Evolutionary conservation across 2,329 filamentous ascomycete species (phyloP), one percentile per base, ranked within the genome.

Genomic region (Chaetomium sp.): DNA sequence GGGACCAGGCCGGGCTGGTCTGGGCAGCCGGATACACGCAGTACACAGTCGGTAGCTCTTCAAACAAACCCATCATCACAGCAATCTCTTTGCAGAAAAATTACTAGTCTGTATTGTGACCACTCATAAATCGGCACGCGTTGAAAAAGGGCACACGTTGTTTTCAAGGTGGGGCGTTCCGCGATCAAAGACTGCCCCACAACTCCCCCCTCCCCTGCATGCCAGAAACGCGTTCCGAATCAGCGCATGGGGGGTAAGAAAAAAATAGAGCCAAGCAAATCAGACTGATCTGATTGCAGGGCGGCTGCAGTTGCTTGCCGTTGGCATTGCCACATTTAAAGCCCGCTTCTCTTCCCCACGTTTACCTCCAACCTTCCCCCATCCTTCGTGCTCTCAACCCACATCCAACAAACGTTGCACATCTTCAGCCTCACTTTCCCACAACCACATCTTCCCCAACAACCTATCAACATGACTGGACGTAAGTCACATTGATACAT

Each of bases 381-480:
- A 62, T 56, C 50, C 49, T 31, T 57, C 61, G 35, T 29, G 50
- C 56, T 31, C 47, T 60, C 60, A 35, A 54, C 59, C 65, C 35
- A 35, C 42, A 62, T 45, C 64, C 59, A 60, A 57, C 61, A 60
- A 56, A 58, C 51, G 31, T 55, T 53, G 54, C 66, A 65, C 60
- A 61, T 66, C 47, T 66, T 69, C 67, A 72, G 66, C 70, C 68
- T 68, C 66, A 69, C 60, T 45, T 61, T 29, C 56, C 75, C 73
- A 74, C 70, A 69, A 67, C 73, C 73, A 42, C 38, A 12, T 70
- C 68, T 60, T 66, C 55, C 64, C 38, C 38, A 35, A 35, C 38
- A 42, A 67, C 51, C 62, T 60, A 60, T 82, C 85, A 88, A 79
- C 69, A 89, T 89, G 87, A 89, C 87, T 87, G 87, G 87, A 87